Evolutionary conservation across 352 stramenopile species (phyloP), one percentile per base, ranked within the genome.

Genomic region (Phytopythium ostracodes): DNA sequence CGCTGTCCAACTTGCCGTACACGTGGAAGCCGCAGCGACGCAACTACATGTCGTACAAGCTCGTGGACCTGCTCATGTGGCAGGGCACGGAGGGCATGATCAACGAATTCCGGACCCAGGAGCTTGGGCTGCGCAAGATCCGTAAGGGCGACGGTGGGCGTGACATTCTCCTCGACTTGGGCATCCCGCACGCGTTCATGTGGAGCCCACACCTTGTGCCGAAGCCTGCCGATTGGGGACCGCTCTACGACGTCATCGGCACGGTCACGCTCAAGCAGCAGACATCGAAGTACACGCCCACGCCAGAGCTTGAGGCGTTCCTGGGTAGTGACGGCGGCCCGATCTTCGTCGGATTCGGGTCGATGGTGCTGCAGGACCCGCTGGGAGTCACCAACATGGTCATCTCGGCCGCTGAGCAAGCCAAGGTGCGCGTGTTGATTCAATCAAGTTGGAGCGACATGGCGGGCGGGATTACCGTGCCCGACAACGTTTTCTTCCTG

Each of bases 321-420:
- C 58, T 83, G 2, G 60, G 71, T 0, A 59, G 43, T 18, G 74
- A 87, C 6, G 64, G 63, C 18, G 79, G 80, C 5, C 90, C 93
- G 0, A 90, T 98, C 53, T 98, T 97, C 62, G 83, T 98, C 17
- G 94, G 94, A 0, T 98, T 98, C 71, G 94, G 94, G 6, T 92
- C 73, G 25, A 98, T 98, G 91, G 79, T 98, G 1, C 77, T 98
- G 29, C 68, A 86, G 25, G 75, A 98, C 47, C 77, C 89, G 0
- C 27, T 72, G 24, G 73, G 83, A 2, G 81, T 77, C 36, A 88
- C 71, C n/a, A 79, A 79, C 20, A 97, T 97, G 63, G 88, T 95
- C 56, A 76, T 89, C 22, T 88, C 94, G 29, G 81, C 80, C 0
- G 87, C 86, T 0, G 68, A 72, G 22, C 61, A 56, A 18, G 76